phyloP scores from a whole-genome alignment of 495 filamentous ascomycete species.

The Podospora comata region DNA sequence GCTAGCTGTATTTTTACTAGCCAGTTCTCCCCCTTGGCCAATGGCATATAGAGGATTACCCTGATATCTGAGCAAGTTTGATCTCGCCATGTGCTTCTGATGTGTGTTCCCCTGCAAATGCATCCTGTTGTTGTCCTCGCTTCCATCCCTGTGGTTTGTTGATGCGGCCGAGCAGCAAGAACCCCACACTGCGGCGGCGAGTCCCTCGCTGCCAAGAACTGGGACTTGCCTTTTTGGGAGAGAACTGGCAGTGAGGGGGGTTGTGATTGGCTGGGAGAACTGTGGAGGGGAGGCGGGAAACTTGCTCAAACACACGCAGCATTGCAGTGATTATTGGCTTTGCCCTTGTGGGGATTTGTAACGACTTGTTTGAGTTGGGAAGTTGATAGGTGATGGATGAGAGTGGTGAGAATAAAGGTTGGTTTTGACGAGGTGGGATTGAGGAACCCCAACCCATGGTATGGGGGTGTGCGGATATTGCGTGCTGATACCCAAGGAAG shows the following conservation, averaged over 20 bases:
- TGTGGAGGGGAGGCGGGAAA: slow-evolving; percentile 20
- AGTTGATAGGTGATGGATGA: background rate
- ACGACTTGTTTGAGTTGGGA: background rate
- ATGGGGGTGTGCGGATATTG: background rate
- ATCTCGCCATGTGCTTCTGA: background rate
- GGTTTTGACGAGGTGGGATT: background rate
- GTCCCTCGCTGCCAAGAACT: background rate
- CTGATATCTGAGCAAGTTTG: background rate
- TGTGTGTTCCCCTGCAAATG: background rate
- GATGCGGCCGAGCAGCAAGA: background rate
- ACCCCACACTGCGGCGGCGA: background rate
- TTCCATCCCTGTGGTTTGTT: background rate
- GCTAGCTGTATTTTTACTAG: background rate
- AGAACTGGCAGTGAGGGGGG: background rate
- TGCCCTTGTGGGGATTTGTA: no score
- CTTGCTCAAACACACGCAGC: slow-evolving; percentile 34
- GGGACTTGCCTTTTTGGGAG: background rate
- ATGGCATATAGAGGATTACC: background rate
- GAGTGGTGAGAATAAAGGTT: background rate
- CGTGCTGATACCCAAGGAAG: background rate
- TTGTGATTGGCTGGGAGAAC: background rate
- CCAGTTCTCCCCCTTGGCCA: background rate
- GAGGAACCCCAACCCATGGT: background rate
- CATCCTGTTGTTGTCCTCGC: background rate
- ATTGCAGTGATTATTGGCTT: background rate